Conservation (phyloP, 495 filamentous ascomycete species). For the Penicillium cosmopolitanum region DNA sequence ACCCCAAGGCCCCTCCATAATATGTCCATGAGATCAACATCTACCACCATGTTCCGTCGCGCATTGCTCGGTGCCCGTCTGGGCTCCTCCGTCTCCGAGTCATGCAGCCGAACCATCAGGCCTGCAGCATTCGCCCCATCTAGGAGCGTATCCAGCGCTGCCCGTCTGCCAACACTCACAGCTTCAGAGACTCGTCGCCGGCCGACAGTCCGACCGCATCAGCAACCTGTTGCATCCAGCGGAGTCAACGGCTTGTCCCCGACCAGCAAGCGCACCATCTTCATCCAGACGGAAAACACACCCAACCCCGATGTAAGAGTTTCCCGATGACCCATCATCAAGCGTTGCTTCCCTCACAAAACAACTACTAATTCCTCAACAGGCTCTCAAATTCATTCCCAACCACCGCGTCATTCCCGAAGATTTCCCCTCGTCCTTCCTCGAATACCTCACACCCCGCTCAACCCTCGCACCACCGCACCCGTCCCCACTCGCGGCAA, state of each 20-base stretch:
- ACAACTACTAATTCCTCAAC: not conserved
- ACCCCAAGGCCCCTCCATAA: not conserved
- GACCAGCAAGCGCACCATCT: conserved; percentile 72
- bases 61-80: conserved; percentile 34
- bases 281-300: conserved; percentile 95
- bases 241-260: conserved; percentile 41
- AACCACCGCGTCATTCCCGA: conserved; percentile 81
- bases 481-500: conserved; percentile 88
- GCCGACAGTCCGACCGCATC: conserved; percentile 51
- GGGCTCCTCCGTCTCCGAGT: conserved; percentile 28
- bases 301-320: conserved; percentile 80
- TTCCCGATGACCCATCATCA: too few relatives aligned
- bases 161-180: conserved; percentile 51
- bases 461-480: conserved; percentile 86
- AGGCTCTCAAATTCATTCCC: conserved; percentile 91
- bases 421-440: conserved; percentile 69
- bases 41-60: conserved; percentile 41
- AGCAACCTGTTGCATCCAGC: conserved; percentile 40
- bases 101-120: conserved; percentile 31
- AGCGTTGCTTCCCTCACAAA: too few relatives aligned
- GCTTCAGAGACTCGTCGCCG: conserved; percentile 51
- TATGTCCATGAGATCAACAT: conserved; percentile 41
- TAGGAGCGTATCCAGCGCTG: conserved; percentile 41
- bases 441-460: conserved; percentile 89
- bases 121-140: conserved; percentile 35